phyloP scores from a whole-genome alignment of 2,329 filamentous ascomycete genomes.

The Xylaria digitata region DNA sequence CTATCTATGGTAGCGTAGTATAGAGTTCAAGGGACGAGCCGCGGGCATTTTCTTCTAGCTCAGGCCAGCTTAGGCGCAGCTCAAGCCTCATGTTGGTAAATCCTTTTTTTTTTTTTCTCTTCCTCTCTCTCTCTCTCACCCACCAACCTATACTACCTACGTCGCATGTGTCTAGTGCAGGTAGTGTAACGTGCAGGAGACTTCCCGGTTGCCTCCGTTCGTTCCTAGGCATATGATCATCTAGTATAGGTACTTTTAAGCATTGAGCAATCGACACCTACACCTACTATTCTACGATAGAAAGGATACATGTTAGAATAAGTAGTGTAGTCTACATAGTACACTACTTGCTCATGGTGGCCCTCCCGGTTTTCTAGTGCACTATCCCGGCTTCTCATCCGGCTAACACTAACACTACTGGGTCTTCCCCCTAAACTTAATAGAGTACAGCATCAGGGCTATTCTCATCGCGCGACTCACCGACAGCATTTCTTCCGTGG shows the following conservation, averaged over 20 bases:
- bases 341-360: neutral
- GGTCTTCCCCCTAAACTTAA: constrained; percentile 20
- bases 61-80: neutral
- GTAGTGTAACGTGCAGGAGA: neutral
- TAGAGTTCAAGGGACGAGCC: constrained; percentile 23
- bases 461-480: constrained; percentile 13
- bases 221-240: neutral
- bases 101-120: no score
- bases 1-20: neutral
- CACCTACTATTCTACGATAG: no score
- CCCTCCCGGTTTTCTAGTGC: constrained; percentile 12
- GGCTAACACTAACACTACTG: constrained; percentile 20
- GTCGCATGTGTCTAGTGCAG: neutral
- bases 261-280: no score
- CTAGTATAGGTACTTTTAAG: neutral
- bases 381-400: constrained; percentile 27
- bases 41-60: constrained; percentile 11
- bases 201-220: neutral
- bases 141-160: no score
- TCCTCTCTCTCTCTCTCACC: neutral
- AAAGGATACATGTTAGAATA: no score
- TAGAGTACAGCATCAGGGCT: constrained; percentile 11
- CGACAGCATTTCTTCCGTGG: constrained; percentile 20
- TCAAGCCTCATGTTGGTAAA: neutral
- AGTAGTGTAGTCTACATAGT: no score